Evolutionary conservation across 2,329 filamentous ascomycete genomes (phyloP).

Genomic region (Cadophora gregata): DNA sequence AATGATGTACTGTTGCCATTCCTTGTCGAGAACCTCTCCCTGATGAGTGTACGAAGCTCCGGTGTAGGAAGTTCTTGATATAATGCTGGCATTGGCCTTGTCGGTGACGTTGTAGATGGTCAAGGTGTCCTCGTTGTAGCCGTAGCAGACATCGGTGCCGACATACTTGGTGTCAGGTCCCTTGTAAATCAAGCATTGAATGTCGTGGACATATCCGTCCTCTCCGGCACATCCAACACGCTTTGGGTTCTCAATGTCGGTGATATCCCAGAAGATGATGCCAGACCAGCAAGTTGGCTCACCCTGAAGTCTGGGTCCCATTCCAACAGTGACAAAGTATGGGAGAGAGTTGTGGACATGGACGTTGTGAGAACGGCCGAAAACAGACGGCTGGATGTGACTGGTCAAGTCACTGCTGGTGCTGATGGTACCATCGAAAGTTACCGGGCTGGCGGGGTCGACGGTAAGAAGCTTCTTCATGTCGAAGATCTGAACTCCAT

Average conservation of each 20-base stretch:
- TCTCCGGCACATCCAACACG: constrained; percentile 53
- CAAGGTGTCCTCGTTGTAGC: constrained; percentile 45
- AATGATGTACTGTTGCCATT: constrained; percentile 25
- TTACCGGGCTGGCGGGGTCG: constrained; percentile 48
- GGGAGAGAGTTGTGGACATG: constrained; percentile 49
- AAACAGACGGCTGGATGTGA: constrained; percentile 42
- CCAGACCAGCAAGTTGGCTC: constrained; percentile 51
- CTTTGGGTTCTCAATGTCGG: constrained; percentile 52
- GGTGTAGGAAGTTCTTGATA: constrained; percentile 55
- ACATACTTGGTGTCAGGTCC: constrained; percentile 33
- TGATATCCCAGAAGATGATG: constrained; percentile 57
- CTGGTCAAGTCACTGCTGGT: constrained; percentile 46
- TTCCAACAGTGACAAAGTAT: constrained; percentile 46
- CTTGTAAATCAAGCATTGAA: constrained; percentile 48
- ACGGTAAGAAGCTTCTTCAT: constrained; percentile 59
- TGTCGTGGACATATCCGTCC: constrained; percentile 51
- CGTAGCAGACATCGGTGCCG: constrained; percentile 25
- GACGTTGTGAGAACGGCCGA: constrained; percentile 50
- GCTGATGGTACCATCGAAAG: constrained; percentile 43
- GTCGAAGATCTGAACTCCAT: constrained; percentile 62
- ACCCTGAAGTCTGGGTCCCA: constrained; percentile 21
- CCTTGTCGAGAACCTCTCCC: constrained; percentile 45
- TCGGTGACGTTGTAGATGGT: constrained; percentile 53
- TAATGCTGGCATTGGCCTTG: constrained; percentile 44
- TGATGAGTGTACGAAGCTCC: constrained; percentile 60